Evolutionary conservation across 768 basidiomycete genomes (phyloP), one percentile per base, ranked within the genome.

Genomic region (Russula earlei): DNA sequence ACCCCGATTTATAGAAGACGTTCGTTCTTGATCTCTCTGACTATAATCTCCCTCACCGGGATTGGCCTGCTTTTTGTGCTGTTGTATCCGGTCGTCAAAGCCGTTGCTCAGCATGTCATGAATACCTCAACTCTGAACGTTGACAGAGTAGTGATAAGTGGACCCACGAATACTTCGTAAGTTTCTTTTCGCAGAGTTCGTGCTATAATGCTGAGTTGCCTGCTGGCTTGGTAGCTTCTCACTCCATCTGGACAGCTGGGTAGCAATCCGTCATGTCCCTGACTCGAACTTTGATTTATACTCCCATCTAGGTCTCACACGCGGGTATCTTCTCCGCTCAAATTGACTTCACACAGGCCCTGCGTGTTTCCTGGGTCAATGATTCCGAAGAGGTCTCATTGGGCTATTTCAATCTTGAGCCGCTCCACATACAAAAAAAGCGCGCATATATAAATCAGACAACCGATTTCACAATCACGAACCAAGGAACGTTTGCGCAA

Each of bases 1-100:
- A 65, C 64, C 29, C 81, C 80, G 14, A 74, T 84, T 53, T 84
- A 82, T 71, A 83, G 79, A 66, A 77, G 72, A 58, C 75, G 77
- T 40, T 78, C 76, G 74, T 85, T 86, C 71, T 81, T 85, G 56
- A 75, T 85, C 57, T 74, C 76, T 27, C 72, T 74, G 50, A 64
- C 80, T 58, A 72, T 85, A 27, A 63, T 73, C 4, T 67, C 75
- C 17, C 74, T 77, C 5, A 63, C 86, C 15, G 78, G 71, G 34
- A 84, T 87, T 51, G 81, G 75, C 15, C 65, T 86, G 36, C 67
- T 87, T 19, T 87, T 87, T 68, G 77, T 87, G 58, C 45, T 86
- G 11, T 67, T 87, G 22, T 87, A 79, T 66, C 85, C 85, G 6
- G 81, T 87, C 53, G 72, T 87, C 54, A 75, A 69, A 48, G 84